phyloP scores from a whole-genome alignment of 805 yeast species.

The Kluyveromyces starmeri region DNA sequence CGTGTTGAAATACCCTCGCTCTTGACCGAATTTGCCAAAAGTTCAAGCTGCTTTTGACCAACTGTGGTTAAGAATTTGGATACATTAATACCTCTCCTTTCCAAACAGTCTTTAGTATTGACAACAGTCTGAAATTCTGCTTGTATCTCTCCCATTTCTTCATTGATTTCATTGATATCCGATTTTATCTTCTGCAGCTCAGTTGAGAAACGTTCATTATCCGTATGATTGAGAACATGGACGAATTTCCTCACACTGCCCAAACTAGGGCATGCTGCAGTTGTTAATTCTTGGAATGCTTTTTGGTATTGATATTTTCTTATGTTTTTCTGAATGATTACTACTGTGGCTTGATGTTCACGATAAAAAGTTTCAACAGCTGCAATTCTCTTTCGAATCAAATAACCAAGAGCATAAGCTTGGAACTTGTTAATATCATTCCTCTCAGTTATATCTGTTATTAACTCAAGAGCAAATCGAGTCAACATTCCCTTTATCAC shows the following conservation, averaged over 20 bases:
- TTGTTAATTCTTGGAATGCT: conserved; percentile 66
- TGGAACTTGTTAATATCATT: conserved; percentile 41
- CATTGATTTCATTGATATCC: conserved; percentile 59
- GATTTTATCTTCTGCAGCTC: conserved; percentile 60
- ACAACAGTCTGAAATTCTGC: conserved; percentile 67
- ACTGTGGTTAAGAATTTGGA: conserved; percentile 8
- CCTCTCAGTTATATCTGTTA: conserved; percentile 44
- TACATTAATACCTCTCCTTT: conserved; percentile 68
- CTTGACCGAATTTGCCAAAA: conserved; percentile 1
- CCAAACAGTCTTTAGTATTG: conserved; percentile 66
- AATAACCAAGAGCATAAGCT: conserved; percentile 41
- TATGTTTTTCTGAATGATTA: conserved; percentile 66
- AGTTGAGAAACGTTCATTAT: conserved; percentile 62
- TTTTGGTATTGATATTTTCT: conserved; percentile 57
- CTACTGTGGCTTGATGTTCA: conserved; percentile 46
- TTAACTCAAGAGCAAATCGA: conserved; percentile 47
- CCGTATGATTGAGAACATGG: conserved; percentile 61
- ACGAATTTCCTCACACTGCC: conserved; percentile 71
- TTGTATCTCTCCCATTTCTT: conserved; percentile 62
- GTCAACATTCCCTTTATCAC: conserved; percentile 52
- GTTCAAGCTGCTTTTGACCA: conserved; percentile 4
- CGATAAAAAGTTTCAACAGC: conserved; percentile 40
- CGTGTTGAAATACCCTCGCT: conserved; percentile 9
- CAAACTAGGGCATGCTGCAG: conserved; percentile 68
- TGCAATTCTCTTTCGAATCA: conserved; percentile 31